Percentiles rank a stretch among this genome's conserved stretches.
These are phyloP conservation scores for Cordyceps tenuipes DNA, from an alignment of 2,329 filamentous ascomycete genomes.

Conservation along the genomic window DNA sequence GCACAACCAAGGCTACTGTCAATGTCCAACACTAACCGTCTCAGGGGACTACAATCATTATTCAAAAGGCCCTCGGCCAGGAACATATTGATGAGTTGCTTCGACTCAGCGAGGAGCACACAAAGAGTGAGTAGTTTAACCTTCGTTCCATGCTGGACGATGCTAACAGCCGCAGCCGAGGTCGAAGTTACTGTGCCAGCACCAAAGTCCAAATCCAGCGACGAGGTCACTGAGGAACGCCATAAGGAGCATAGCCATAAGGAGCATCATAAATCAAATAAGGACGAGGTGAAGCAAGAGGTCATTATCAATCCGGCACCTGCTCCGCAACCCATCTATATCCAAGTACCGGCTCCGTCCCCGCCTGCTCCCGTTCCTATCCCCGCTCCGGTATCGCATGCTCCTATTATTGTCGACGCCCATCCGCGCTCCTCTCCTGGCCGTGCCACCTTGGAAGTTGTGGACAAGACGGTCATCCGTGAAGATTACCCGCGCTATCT, in stretches of 20 bases:
- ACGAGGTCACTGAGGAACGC: conserved; percentile 41
- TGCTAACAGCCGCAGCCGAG: conserved; percentile 27
- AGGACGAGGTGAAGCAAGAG: conserved; percentile 25
- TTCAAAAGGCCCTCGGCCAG: conserved; percentile 77
- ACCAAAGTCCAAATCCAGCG: conserved; percentile 33
- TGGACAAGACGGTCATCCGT: conserved; percentile 39
- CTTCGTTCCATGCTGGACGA: background rate
- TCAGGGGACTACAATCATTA: conserved; percentile 70
- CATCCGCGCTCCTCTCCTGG: conserved; percentile 24
- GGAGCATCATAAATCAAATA: background rate
- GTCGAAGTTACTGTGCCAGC: conserved; percentile 33
- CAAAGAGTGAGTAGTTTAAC: conserved; percentile 37
- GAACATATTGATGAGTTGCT: conserved; percentile 89
- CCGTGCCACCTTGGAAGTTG: conserved; percentile 26
- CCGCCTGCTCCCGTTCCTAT: conserved; percentile 20
- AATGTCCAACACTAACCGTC: conserved; percentile 19
- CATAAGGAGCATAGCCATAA: too few species aligned
- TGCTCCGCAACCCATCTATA: conserved; percentile 10
- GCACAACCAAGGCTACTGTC: background rate
- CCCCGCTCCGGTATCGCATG: conserved; percentile 17
- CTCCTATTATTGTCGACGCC: conserved; percentile 26
- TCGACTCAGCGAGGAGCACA: conserved; percentile 70
- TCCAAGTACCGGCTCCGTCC: conserved; percentile 17
- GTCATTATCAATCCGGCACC: conserved; percentile 24
- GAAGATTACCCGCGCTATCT: conserved; percentile 38